Evolutionary conservation across 2,329 filamentous ascomycete species (phyloP).

Genomic region (Alternaria brassicicola): DNA sequence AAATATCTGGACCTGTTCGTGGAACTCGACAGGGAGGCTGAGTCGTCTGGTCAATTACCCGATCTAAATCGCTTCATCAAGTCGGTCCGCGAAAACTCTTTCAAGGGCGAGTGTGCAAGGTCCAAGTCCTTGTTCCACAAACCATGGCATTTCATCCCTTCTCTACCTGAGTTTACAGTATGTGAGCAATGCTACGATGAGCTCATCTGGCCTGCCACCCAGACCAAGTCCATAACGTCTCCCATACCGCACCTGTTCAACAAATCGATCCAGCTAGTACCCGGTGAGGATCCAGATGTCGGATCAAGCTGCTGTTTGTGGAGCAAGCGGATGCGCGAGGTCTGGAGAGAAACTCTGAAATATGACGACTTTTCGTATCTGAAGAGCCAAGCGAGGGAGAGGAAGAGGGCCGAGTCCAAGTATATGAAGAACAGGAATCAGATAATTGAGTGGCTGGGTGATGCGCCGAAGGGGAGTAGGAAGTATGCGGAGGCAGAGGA

Average conservation of each 20-base stretch:
- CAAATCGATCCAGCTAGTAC: conserved; percentile 63
- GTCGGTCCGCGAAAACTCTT: conserved; percentile 59
- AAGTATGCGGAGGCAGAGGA: conserved; percentile 35
- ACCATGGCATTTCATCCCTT: conserved; percentile 78
- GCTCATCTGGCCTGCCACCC: conserved; percentile 71
- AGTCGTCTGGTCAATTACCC: conserved; percentile 45
- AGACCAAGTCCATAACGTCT: conserved; percentile 53
- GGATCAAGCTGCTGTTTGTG: conserved; percentile 76
- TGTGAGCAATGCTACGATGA: conserved; percentile 88
- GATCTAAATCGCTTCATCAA: conserved; percentile 68
- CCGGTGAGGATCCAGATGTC: conserved; percentile 51
- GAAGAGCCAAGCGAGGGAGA: conserved; percentile 62
- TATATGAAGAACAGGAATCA: conserved; percentile 56
- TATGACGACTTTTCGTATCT: conserved; percentile 71
- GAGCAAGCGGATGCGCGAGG: conserved; percentile 75
- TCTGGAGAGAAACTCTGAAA: conserved; percentile 71
- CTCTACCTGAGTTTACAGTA: conserved; percentile 77
- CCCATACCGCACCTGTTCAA: conserved; percentile 50
- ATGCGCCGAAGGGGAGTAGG: conserved; percentile 28
- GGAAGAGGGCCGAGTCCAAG: conserved; percentile 41
- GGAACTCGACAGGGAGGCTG: conserved; percentile 56
- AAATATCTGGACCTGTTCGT: conserved; percentile 64
- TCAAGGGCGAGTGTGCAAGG: conserved; percentile 64
- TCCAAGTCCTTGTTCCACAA: conserved; percentile 67
- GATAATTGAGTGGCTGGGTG: conserved; percentile 30